Base-by-base conservation (phyloP, 208 protist genomes). In the Trichomonas gallinae region DNA sequence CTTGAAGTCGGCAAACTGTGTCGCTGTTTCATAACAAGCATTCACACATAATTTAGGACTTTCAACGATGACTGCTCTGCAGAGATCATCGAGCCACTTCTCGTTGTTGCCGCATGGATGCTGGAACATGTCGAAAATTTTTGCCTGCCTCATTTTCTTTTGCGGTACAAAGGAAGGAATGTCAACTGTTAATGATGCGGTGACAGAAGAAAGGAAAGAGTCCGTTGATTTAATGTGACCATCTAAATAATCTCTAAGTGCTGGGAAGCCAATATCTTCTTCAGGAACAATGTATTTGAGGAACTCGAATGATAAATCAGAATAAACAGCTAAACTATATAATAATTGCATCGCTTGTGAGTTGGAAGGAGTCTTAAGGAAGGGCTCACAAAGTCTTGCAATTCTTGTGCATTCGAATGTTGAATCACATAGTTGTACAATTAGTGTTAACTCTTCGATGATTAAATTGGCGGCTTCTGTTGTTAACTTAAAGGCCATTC, bases 51-150 rank as follows among this genome's bases (percentile, higher is more conserved):
- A 34, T 0, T 23, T 48, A 38, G 87, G 87, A 40, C 40, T 48
- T 38, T 51, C 87, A 38, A 44, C 17, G 15, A 93, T 44, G 38
- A 93, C 44, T 38, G 44, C 40, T 26, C 6, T 48, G n/a, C 87
- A 93, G 6, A 93, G 10, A 93, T 93, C 87, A 48, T 93, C 87
- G 2, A 93, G 44, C 87, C 87, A 93, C 46, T 93, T 93, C 17
- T 48, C 44, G 51, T 34, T 93, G 15, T 93, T 93, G 11, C 44
- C 10, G 46, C n/a, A 38, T 51, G 17, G 17, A 38, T 23, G 15
- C 9, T 42, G 87, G 31, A 93, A 93, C 1, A 34, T 38, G 0
- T 23, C 13, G 46, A 93, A 93, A 26, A 93, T 15, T 38, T 13
- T 51, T 9, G 0, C 3, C 10, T 11, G 36, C 17, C 10, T 2